Base-by-base conservation (phyloP, 768 basidiomycete genomes). In the Amanita rubescens region DNA sequence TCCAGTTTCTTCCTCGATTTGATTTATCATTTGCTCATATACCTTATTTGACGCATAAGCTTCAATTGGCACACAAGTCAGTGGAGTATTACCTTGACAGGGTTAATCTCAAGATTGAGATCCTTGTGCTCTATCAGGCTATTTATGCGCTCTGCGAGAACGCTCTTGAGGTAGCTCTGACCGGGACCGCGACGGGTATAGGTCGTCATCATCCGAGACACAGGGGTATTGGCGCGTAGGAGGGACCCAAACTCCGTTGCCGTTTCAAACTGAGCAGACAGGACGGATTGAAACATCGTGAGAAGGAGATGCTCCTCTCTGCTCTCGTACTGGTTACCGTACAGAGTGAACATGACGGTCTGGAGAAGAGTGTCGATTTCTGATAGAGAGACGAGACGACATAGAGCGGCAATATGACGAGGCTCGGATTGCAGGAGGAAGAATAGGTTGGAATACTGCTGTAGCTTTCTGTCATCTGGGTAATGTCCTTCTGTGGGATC, bases 131-230 rank as follows among this genome's bases (percentile, higher is more conserved):
- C 96, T 62, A 99, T 98, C 59, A 99, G 75, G 62, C 91, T 93
- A 72, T 99, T 98, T 71, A 99, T 98, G 59, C 95, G 85, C 65
- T 99, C 96, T 22, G 96, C 94, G 44, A 99, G 78, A 25, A 98
- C 94, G 58, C 88, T 87, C 77, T 99, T 99, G 59, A 99, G 83
- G 69, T 98, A 99, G 62, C 92, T 94, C 70, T 98, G 96, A 53
- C 96, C 96, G 1, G 96, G 96, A 54, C 96, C 96, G 52, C 96
- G 88, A 56, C 96, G 90, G 50, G 96, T 98, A 71, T 99, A 99
- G 17, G 96, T 98, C 42, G 96, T 99, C 96, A 99, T 99, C 96
- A 99, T 99, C 35, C 96, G 87, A 46, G 94, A 97, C 20, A 99
- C 96, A 44, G 96, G 96, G 47, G 96, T 99, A 70, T 99, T 99